Conservation (phyloP, 2,329 filamentous ascomycete genomes). For the Penicillium paneum region DNA sequence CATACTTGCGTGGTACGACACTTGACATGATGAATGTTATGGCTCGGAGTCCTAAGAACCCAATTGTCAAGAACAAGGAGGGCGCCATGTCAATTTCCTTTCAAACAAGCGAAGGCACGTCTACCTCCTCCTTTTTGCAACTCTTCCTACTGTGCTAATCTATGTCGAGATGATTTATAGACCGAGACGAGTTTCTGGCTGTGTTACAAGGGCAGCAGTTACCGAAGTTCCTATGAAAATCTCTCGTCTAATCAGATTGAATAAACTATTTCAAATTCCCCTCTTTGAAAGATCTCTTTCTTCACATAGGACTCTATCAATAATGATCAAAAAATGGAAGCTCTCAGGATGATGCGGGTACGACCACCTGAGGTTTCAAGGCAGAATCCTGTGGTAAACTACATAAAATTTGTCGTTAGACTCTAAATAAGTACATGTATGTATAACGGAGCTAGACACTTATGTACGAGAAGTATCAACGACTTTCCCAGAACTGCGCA, state of each 20-base stretch:
- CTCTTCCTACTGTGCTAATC: neutral
- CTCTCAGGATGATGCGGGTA: neutral
- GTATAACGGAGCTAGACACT: neutral
- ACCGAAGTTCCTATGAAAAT: neutral
- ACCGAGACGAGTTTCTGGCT: slow-evolving; percentile 21
- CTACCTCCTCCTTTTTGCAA: too few relatives aligned
- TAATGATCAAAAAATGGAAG: too few relatives aligned
- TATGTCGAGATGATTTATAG: neutral
- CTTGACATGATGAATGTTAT: slow-evolving; percentile 31
- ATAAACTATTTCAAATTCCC: neutral
- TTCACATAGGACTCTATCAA: neutral
- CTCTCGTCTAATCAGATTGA: neutral
- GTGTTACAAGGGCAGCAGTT: slow-evolving; percentile 9
- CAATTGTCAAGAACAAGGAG: slow-evolving; percentile 12
- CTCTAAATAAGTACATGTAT: neutral
- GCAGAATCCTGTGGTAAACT: too few relatives aligned
- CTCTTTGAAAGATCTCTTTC: neutral
- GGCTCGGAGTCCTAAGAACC: slow-evolving; percentile 25
- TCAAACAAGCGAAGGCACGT: slow-evolving; percentile 22
- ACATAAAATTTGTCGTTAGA: neutral
- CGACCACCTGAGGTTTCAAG: neutral
- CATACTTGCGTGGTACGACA: slow-evolving; percentile 24
- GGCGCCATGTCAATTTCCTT: slow-evolving; percentile 29
- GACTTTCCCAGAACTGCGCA: slow-evolving; percentile 27
- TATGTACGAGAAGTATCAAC: neutral